A percentile compares a stretch with the other conserved stretches of the same genome.
phyloP scores from a whole-genome alignment of 2,329 filamentous ascomycete genomes.

The Microthyrium microscopicum region DNA sequence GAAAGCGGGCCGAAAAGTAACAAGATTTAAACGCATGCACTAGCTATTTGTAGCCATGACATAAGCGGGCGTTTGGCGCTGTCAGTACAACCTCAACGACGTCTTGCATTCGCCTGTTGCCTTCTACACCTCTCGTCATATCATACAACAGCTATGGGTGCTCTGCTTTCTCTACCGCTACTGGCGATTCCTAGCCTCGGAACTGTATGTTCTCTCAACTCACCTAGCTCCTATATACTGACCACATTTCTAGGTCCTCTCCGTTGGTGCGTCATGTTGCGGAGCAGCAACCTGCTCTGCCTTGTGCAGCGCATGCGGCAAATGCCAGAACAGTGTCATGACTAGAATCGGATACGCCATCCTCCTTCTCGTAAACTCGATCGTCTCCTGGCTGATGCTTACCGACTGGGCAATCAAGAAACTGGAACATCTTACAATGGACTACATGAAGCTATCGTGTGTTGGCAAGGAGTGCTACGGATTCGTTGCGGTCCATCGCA shows the following conservation, averaged over 20 bases:
- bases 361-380: constrained; percentile 89
- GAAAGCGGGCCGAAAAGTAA: too few species aligned
- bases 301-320: constrained; percentile 87
- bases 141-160: constrained; percentile 79
- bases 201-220: constrained; percentile 45
- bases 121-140: too few species aligned
- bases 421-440: constrained; percentile 74
- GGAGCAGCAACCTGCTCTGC: constrained; percentile 93
- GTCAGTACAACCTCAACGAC: too few species aligned
- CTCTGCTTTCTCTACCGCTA: constrained; percentile 74
- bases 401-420: constrained; percentile 97
- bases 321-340: constrained; percentile 78
- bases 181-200: constrained; percentile 73
- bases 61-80: too few species aligned
- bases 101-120: too few species aligned
- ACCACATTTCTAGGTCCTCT: constrained; percentile 42
- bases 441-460: constrained; percentile 93
- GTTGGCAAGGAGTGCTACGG: constrained; percentile 74
- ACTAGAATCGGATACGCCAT: constrained; percentile 86
- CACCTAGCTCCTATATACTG: constrained; percentile 8
- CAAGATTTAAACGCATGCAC: too few species aligned
- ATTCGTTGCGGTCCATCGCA: constrained; percentile 90
- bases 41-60: too few species aligned
- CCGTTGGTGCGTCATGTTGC: constrained; percentile 77
- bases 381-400: constrained; percentile 97